Base-by-base conservation (phyloP, 768 basidiomycete species). In the Austroboletus festivus region DNA sequence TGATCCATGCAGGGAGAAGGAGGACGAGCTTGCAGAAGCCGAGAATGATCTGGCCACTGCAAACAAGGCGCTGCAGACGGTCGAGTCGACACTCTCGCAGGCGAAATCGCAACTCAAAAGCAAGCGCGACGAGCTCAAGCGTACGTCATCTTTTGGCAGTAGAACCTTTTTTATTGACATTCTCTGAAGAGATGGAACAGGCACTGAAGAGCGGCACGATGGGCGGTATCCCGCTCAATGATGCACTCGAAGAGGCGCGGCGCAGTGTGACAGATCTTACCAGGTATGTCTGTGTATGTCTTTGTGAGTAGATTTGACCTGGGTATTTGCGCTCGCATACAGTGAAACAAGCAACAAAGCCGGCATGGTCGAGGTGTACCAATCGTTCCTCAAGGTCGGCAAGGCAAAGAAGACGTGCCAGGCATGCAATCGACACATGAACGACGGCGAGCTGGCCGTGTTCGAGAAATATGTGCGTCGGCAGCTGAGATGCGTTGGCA, bases 371-470 rank as follows among this genome's bases (percentile, higher is more conserved):
- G 67, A 65, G 22, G 72, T 77, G 30, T 94, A 80, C 48, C 71
- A 82, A 48, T 62, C 64, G 1, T 56, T 89, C 24, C 72, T 91
- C 34, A 68, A 71, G 15, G 64, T 68, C 1, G 89, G 86, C 28
- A 79, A 79, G 60, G 70, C 74, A 42, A 79, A 84, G 52, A 83
- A 86, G 59, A 65, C 74, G 0, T 99, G 95, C 59, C 72, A 79
- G 11, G 83, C 82, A 8, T 98, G 95, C 62, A 81, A 83, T 56
- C 80, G 93, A 1, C 73, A 72, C 33, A 68, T 97, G 60, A 70
- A 77, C 19, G 75, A 77, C 22, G 59, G 63, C 2, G 83, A 84
- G 38, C 55, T 79, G 39, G 68, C 68, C 0, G 73, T 76, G 1
- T 89, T 93, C 51, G 86, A 93, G 64, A 78, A 75, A 68, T 82